phyloP scores from a whole-genome alignment of 2,329 filamentous ascomycete genomes.

The Apiospora aurea region DNA sequence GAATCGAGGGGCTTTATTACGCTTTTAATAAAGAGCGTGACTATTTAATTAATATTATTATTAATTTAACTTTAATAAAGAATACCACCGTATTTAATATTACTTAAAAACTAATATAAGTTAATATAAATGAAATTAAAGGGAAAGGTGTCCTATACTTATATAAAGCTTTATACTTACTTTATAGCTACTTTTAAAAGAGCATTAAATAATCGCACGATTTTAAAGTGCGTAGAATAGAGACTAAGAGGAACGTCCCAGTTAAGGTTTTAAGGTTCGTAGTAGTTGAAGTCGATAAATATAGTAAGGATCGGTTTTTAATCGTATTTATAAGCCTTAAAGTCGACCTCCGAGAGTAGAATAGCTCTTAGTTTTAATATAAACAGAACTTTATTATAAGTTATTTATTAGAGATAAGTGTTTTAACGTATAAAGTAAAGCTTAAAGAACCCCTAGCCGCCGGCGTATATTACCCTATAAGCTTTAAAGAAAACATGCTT shows the following conservation, averaged over 20 bases:
- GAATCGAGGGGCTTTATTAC: neutral
- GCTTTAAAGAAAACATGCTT: neutral
- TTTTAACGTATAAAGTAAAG: neutral
- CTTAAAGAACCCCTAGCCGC: neutral
- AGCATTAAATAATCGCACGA: neutral
- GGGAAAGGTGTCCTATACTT: slow-evolving; percentile 1
- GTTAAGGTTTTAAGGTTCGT: neutral
- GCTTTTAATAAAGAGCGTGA: neutral
- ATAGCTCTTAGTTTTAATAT: neutral
- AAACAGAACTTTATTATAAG: neutral
- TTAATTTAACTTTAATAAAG: neutral
- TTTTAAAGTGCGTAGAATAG: neutral
- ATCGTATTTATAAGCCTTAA: neutral
- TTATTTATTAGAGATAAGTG: neutral
- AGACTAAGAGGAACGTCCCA: neutral
- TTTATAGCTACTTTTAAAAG: neutral
- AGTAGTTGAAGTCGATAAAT: neutral
- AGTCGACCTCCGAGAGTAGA: neutral
- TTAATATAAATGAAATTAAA: neutral
- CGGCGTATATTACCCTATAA: neutral
- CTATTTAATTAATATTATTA: neutral
- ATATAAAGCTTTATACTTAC: neutral
- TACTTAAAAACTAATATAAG: neutral
- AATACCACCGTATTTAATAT: neutral
- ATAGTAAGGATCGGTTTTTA: neutral